Evolutionary conservation across 768 basidiomycete genomes (phyloP).

Genomic region (Boletus pseudopeckii): DNA sequence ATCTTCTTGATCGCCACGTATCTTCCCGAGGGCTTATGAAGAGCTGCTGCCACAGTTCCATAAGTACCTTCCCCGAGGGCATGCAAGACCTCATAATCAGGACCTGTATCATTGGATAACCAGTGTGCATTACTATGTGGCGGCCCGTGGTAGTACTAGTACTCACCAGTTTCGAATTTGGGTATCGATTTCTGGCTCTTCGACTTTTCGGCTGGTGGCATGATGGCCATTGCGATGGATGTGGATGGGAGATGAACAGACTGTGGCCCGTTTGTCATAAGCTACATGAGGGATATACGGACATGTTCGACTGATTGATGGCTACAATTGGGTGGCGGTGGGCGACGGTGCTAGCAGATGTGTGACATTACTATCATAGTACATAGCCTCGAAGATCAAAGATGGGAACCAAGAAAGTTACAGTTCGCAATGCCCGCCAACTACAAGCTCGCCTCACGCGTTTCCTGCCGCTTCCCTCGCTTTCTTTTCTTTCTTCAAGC

Average conservation of each 20-base stretch:
- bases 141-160: conserved; percentile 2
- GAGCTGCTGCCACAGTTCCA: conserved; percentile 85
- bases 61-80: conserved; percentile 85
- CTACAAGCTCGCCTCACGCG: conserved; percentile 5
- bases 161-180: conserved; percentile 67
- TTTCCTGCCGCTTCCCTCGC: conserved; percentile 41
- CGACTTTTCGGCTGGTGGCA: conserved; percentile 12
- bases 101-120: conserved; percentile 39
- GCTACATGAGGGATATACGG: background rate
- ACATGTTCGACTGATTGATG: conserved; percentile 9
- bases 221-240: conserved; percentile 3
- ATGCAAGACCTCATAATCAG: conserved; percentile 71
- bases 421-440: background rate
- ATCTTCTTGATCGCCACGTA: conserved; percentile 97
- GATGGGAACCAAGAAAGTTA: conserved; percentile 6
- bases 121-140: background rate
- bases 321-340: no score
- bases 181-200: conserved; percentile 65
- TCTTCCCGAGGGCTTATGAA: conserved; percentile 75
- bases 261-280: background rate
- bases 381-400: conserved; percentile 12
- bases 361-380: background rate
- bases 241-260: background rate
- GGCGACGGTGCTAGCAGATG: conserved; percentile 5
- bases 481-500: conserved; percentile 69